Base-by-base conservation (phyloP, 306 rosid species). In the Citrullus mucosospermus region DNA sequence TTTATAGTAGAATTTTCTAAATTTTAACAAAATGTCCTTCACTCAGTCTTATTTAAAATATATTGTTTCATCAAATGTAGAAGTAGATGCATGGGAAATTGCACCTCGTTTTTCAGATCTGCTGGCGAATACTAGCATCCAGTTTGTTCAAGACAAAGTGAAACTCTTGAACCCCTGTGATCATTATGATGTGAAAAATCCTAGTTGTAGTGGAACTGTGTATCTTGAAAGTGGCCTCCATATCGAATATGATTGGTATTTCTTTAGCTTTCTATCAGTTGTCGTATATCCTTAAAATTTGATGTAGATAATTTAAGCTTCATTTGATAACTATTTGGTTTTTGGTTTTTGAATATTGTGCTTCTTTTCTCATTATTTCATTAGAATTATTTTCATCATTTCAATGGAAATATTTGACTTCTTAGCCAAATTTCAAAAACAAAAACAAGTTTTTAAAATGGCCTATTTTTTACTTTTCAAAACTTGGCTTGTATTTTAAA, bases 81-180 rank as follows among this genome's bases (percentile, higher is more conserved):
- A 94, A 84, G 98, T 94, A 61, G 98, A 94, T 43, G 92, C 87
- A 83, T 94, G 98, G 98, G 97, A 94, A 85, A 92, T 94, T 83
- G 97, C 98, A 79, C 98, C 98, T 69, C 93, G 92, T 70, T 94
- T 94, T 87, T 87, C 85, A 0, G 97, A 94, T 76, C 85, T 94
- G 87, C 87, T 94, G 82, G 90, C 88, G 44, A 90, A 78, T 79
- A 92, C 98, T 46, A 71, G 88, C 58, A 89, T 94, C 85, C 86
- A 78, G 78, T 94, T 94, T 88, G 81, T 86, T 62, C 91, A 91
- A 83, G 98, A 94, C 72, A 94, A 86, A 84, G 96, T 88, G 78
- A 92, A 87, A 86, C 83, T 83, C 17, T 81, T 94, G 77, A 81
- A 81, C 17, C 96, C 97, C 53, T 82, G 88, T 70, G 96, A 94